phyloP scores from a whole-genome alignment of 495 filamentous ascomycete genomes.

The Aspergillus nanangensis region DNA sequence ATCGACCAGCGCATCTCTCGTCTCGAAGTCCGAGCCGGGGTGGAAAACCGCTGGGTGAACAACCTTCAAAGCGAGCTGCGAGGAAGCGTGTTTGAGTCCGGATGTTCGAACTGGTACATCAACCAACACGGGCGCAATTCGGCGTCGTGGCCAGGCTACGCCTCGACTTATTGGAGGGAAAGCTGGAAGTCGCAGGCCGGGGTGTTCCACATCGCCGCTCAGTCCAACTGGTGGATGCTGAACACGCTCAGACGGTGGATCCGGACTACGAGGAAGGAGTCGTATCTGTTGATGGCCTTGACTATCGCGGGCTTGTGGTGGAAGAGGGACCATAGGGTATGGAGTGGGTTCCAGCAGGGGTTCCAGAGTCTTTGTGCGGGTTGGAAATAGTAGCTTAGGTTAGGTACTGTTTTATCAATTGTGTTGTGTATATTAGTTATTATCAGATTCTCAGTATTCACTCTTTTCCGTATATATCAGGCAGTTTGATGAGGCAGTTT shows the following conservation, averaged over 20 bases:
- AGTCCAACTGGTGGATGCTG: slow-evolving; percentile 12
- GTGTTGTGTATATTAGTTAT: too few relatives aligned
- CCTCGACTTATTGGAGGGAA: slow-evolving; percentile 16
- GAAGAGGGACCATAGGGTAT: not conserved
- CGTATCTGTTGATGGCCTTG: not conserved
- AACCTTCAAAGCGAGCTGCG: slow-evolving; percentile 42
- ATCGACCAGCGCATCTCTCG: slow-evolving; percentile 19
- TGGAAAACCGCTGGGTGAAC: slow-evolving; percentile 41
- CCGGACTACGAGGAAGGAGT: not conserved
- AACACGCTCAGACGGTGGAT: slow-evolving; percentile 7
- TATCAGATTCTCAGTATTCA: too few relatives aligned
- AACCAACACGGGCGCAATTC: slow-evolving; percentile 46
- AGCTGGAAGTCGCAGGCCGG: slow-evolving; percentile 14
- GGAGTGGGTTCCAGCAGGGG: not conserved
- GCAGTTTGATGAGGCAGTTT: too few relatives aligned
- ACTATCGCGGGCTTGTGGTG: not conserved
- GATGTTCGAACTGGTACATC: slow-evolving; percentile 51
- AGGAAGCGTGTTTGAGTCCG: slow-evolving; percentile 42
- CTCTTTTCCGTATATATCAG: too few relatives aligned
- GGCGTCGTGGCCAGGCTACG: slow-evolving; percentile 40
- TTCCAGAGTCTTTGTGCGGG: too few relatives aligned
- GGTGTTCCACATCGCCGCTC: slow-evolving; percentile 7
- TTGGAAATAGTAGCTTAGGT: too few relatives aligned
- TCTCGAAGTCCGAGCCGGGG: slow-evolving; percentile 35
- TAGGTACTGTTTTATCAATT: too few relatives aligned